phyloP scores from a whole-genome alignment of 2,329 filamentous ascomycete genomes.

The Zarea fungicola region DNA sequence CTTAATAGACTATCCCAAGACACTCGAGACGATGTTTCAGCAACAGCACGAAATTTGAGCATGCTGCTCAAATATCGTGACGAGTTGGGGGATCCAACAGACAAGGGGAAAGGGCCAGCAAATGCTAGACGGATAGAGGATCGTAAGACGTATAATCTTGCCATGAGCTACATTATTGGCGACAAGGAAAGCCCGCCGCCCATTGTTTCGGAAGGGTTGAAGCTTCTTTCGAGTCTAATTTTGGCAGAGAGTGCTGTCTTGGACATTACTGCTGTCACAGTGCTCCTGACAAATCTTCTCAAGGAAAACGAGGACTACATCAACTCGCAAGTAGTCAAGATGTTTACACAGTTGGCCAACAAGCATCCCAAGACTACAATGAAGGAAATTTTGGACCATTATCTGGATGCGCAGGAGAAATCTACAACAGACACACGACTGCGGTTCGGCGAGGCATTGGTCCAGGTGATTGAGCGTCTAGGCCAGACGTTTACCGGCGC shows the following conservation, averaged over 20 bases:
- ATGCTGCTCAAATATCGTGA: slow-evolving; percentile 53
- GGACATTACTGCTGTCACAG: slow-evolving; percentile 60
- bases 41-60: slow-evolving; percentile 51
- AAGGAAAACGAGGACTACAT: slow-evolving; percentile 67
- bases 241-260: slow-evolving; percentile 50
- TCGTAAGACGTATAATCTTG: slow-evolving; percentile 55
- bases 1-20: slow-evolving; percentile 37
- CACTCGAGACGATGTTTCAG: slow-evolving; percentile 37
- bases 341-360: slow-evolving; percentile 56
- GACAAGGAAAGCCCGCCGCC: slow-evolving; percentile 58
- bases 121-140: slow-evolving; percentile 50
- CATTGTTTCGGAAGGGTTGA: slow-evolving; percentile 61
- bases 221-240: slow-evolving; percentile 55
- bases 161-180: slow-evolving; percentile 57
- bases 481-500: slow-evolving; percentile 52
- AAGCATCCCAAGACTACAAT: slow-evolving; percentile 58
- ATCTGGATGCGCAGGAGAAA: slow-evolving; percentile 59
- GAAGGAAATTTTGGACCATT: slow-evolving; percentile 60
- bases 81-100: slow-evolving; percentile 42
- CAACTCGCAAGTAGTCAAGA: slow-evolving; percentile 61
- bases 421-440: slow-evolving; percentile 57
- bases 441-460: slow-evolving; percentile 62
- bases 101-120: slow-evolving; percentile 33
- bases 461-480: slow-evolving; percentile 58
- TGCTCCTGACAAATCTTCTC: slow-evolving; percentile 59